Percentiles rank a stretch among this genome's conserved stretches.
phyloP scores from a whole-genome alignment of 192 early-diverging fungal genomes.

The Coemansia sp. region DNA sequence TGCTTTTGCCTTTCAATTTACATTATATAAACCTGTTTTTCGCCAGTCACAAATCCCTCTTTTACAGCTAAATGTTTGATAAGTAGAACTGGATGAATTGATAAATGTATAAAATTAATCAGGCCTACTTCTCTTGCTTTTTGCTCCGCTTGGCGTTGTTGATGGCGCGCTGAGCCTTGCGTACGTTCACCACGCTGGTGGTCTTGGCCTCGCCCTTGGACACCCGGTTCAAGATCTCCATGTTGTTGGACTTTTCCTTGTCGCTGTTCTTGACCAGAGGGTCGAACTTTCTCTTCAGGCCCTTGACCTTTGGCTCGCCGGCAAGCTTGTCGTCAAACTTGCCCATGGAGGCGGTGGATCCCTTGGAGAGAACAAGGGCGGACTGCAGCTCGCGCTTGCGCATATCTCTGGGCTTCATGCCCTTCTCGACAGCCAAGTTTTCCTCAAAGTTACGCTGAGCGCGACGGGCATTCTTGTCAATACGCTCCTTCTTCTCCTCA shows the following conservation, averaged over 20 bases:
- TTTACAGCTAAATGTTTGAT: neutral
- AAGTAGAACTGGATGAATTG: neutral
- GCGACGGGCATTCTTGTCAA: constrained; percentile 87
- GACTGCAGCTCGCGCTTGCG: constrained; percentile 76
- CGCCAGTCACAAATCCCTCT: neutral
- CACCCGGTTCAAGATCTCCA: constrained; percentile 71
- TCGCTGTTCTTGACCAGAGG: constrained; percentile 63
- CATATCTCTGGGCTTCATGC: constrained; percentile 59
- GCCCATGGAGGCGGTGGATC: constrained; percentile 87
- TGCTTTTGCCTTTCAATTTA: constrained; percentile 1
- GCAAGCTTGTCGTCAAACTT: constrained; percentile 84
- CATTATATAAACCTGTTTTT: neutral
- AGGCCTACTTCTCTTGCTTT: constrained; percentile 11
- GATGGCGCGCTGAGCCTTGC: constrained; percentile 55
- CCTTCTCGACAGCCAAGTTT: constrained; percentile 59
- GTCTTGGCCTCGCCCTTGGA: constrained; percentile 54
- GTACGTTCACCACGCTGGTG: constrained; percentile 44
- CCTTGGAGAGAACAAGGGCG: constrained; percentile 74
- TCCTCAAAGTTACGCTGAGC: constrained; percentile 87
- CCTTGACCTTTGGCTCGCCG: constrained; percentile 86
- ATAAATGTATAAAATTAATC: neutral
- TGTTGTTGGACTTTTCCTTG: constrained; percentile 68
- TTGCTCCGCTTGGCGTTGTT: constrained; percentile 46
- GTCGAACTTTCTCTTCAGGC: constrained; percentile 71
- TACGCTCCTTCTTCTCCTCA: constrained; percentile 86